Evolutionary conservation across 1,284 basidiomycete genomes (phyloP).

Genomic region (Pulveroboletus sp.): DNA sequence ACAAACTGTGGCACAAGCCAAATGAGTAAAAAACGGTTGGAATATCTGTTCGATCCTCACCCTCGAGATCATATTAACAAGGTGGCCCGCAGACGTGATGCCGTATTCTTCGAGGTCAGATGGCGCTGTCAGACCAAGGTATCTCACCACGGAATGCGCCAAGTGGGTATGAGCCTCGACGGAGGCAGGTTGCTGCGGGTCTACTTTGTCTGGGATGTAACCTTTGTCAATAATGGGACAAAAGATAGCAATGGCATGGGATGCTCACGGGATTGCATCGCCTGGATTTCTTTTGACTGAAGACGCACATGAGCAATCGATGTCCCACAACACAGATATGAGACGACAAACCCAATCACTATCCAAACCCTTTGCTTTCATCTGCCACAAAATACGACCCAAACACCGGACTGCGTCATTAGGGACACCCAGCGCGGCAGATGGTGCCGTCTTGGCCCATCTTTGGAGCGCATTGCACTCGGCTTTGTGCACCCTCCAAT

Average conservation of each 20-base stretch:
- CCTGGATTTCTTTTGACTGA: slow-evolving; percentile 66
- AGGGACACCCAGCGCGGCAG: slow-evolving; percentile 52
- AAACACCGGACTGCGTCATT: slow-evolving; percentile 75
- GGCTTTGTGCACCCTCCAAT: slow-evolving; percentile 75
- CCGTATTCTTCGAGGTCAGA: slow-evolving; percentile 59
- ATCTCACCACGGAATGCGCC: slow-evolving; percentile 70
- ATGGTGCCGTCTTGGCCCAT: slow-evolving; percentile 55
- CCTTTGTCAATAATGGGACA: slow-evolving; percentile 5
- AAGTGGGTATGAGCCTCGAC: slow-evolving; percentile 64
- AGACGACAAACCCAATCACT: slow-evolving; percentile 59
- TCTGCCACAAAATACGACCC: slow-evolving; percentile 73
- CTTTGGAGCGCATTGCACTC: slow-evolving; percentile 73
- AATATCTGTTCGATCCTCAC: slow-evolving; percentile 40
- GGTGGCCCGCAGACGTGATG: slow-evolving; percentile 55
- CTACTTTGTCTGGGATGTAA: slow-evolving; percentile 50
- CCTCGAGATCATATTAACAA: slow-evolving; percentile 72
- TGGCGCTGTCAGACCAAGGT: slow-evolving; percentile 58
- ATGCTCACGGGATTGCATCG: slow-evolving; percentile 75
- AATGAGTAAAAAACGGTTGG: slow-evolving; percentile 1
- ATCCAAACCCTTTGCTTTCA: slow-evolving; percentile 53
- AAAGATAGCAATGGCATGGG: background rate
- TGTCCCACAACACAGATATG: background rate
- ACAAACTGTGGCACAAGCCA: slow-evolving; percentile 58
- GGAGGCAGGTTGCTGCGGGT: slow-evolving; percentile 40
- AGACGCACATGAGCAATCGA: background rate